A percentile compares a stretch with the other conserved stretches of the same genome.
Conservation (phyloP, 352 stramenopile species). For the Paralagenidium karlingii region DNA sequence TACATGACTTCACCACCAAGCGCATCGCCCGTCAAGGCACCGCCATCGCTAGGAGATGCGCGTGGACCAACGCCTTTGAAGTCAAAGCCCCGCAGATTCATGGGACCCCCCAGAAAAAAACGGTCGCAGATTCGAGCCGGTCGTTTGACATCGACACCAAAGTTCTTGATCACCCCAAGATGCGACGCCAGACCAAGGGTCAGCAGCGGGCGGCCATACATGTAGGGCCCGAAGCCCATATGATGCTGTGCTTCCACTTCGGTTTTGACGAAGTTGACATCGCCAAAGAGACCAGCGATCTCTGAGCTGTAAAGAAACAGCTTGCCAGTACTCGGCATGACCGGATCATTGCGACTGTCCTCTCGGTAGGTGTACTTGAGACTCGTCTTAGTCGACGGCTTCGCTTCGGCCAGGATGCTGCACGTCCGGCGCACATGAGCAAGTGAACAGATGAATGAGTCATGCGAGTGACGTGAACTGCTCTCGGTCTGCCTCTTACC, state of each 20-base stretch:
- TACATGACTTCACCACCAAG: conserved; percentile 86
- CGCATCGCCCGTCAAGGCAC: conserved; percentile 67
- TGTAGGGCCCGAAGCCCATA: conserved; percentile 35
- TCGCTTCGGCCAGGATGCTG: conserved; percentile 82
- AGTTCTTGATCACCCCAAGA: conserved; percentile 68
- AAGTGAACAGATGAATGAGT: too few species aligned
- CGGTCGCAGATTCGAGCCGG: conserved; percentile 84
- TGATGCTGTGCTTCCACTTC: conserved; percentile 81
- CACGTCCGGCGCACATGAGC: too few species aligned
- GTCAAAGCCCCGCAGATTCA: conserved; percentile 85
- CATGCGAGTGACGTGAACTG: too few species aligned
- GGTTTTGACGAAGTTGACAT: conserved; percentile 84
- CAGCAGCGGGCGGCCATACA: conserved; percentile 60
- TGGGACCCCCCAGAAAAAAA: conserved; percentile 84
- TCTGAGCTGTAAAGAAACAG: conserved; percentile 59
- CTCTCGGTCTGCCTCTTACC: too few species aligned
- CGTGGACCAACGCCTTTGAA: conserved; percentile 83
- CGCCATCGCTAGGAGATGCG: conserved; percentile 75
- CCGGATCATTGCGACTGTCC: conserved; percentile 76
- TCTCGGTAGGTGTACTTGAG: conserved; percentile 89
- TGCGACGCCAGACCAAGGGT: conserved; percentile 77
- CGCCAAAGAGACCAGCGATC: conserved; percentile 71
- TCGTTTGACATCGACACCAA: conserved; percentile 51
- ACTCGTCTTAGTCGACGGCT: conserved; percentile 86
- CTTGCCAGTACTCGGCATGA: conserved; percentile 79